Base-by-base conservation (phyloP, 306 rosid species). In the Trifolium subterraneum region DNA sequence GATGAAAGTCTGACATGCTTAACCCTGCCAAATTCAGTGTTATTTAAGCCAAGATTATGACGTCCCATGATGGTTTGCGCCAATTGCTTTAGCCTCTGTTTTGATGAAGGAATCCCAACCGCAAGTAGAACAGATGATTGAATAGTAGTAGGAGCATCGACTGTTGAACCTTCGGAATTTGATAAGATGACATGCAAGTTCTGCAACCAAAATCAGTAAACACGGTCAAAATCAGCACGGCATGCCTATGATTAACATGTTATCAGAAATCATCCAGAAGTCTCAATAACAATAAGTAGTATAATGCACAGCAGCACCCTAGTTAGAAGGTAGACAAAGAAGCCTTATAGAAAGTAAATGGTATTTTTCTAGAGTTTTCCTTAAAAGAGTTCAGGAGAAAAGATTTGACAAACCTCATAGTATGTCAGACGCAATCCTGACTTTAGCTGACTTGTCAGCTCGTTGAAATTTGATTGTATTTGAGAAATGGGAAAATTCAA, bases 1-100 rank as follows among this genome's bases (percentile, higher is more conserved):
- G 96, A 85, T 50, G 98, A 90, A 73, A 93, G 96, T 22, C 83
- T 91, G 69, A 93, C 98, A 81, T 89, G 98, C 87, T 93, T 93
- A 61, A 93, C 98, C 82, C 73, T 86, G 27, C 98, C 98, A 82
- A 93, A 93, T 52, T 86, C 86, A 14, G 97, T 86, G 79, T 93
- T 82, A 71, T 93, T 89, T 83, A 93, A 85, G 82, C 98, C 98
- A 50, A 93, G 93, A 83, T 93, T 93, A 80, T 89, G 94, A 72
- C 86, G 85, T 52, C 88, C 89, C 18, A 87, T 83, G 84, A 90
- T 93, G 78, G 97, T 89, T 84, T 93, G 93, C 3, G 96, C 96
- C 78, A 93, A 85, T 83, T 90, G 88, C 85, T 89, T 93, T 74
- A 89, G 79, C 80, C 98, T 84, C 45, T 87, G 79, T 70, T 52